Evolutionary conservation across 306 rosid genomes (phyloP), one percentile per base, ranked within the genome.

Genomic region (Cicer pinnatifidum): DNA sequence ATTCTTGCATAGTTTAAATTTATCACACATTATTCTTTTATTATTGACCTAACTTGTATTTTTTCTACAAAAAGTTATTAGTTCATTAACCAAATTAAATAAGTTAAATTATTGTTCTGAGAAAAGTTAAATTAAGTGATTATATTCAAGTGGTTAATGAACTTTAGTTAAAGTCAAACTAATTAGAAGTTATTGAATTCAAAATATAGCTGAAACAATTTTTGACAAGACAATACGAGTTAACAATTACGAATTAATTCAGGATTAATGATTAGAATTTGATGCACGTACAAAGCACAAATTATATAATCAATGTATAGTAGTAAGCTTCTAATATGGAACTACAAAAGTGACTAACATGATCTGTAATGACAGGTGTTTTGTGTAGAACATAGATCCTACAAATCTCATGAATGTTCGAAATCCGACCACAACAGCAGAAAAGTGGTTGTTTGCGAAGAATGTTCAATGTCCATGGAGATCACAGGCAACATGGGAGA

Each of bases 311-410:
- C 1, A 6, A n/a, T 7, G 10, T 1, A 15, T 7, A 51, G 7
- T 13, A 13, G 10, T 15, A 2, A 15, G 57, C 3, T 51, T 51
- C 11, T 59, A 59, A 59, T 11, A 4, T 37, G 67, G 7, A 61
- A 37, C 7, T 12, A 8, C 8, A 20, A 65, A 44, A 17, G 11
- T 28, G 20, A 20, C 12, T 20, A 45, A 76, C 28, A 56, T 54
- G 63, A 33, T 1, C 1, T 52, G 33, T 9, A 51, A 68, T 8
- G n/a, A 53, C 77, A 91, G 97, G 89, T 87, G 5, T 94, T 91
- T 53, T 94, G 98, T 73, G 35, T 89, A 23, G 97, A 91, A 4
- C 98, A 94, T 35, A 86, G 98, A 47, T 86, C 95, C 9, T 86
- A 41, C 72, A 91, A 79, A 67, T 87, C 96, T 13, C 98, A 94